Evolutionary conservation across 805 yeast species (phyloP), one percentile per base, ranked within the genome.

Genomic region (Teunomyces aglyptinius): DNA sequence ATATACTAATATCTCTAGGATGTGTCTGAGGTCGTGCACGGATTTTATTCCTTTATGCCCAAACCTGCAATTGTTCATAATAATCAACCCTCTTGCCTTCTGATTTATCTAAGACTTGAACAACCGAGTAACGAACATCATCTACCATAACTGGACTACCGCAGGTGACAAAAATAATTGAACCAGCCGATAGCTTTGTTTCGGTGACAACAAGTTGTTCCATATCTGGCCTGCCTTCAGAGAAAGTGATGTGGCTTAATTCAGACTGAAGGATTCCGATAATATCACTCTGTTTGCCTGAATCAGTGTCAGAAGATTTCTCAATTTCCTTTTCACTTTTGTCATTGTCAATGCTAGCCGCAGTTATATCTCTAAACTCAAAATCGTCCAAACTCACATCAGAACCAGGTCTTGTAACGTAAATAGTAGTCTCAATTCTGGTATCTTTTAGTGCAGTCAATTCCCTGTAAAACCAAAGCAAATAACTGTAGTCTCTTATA

Each of bases 1-100:
- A 24, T 24, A 6, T 8, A 24, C 26, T 24, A 24, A 24, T 6
- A 7, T 24, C 11, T 24, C 26, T 6, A 6, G 3, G 26, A 7
- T 24, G 26, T 7, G 10, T 24, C n/a, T n/a, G 8, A 24, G 11
- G 26, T 24, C 26, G 8, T 24, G 6, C 11, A 24, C 26, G 11
- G 26, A 7, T 24, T 24, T 7, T 7, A 24, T 7, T 24, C 10
- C 26, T 8, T 24, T 7, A 24, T 24, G 73, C 67, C 94, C 95
- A 87, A 11, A 77, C 71, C 65, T 85, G 89, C 38, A 84, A 73
- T 58, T 86, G 91, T 59, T 88, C 95, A 58, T 73, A 82, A 55
- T 82, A 82, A 50, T 84, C 90, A 16, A 86, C 78, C 35, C 86
- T 73, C 35, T 75, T 67, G 13, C 71, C 59, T 20, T 55, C 47